A percentile compares a stretch with the other conserved stretches of the same genome.
Conservation (phyloP, 176 grass and related monocot species). For the Hyparrhenia diplandra region DNA sequence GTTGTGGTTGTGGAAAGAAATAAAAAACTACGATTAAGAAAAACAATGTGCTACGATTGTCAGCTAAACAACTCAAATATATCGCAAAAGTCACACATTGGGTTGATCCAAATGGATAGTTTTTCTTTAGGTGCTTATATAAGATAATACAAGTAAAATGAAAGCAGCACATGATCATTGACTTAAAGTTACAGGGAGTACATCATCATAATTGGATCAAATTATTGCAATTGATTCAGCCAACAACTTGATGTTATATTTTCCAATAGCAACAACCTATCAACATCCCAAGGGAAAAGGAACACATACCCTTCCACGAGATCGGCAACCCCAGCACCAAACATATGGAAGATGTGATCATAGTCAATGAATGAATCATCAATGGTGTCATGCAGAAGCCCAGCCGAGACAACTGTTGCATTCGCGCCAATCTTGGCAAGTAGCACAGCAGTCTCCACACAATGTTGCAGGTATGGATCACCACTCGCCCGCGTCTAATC, state of each 20-base stretch:
- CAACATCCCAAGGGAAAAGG: slow-evolving; percentile 6
- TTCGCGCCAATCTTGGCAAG: slow-evolving; percentile 71
- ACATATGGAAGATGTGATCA: slow-evolving; percentile 58
- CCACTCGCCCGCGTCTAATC: slow-evolving; percentile 61
- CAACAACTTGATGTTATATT: neutral
- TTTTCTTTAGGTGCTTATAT: neutral
- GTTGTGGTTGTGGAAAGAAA: neutral
- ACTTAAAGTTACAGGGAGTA: neutral
- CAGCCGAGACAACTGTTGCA: slow-evolving; percentile 57
- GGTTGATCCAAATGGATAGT: slow-evolving; percentile 5
- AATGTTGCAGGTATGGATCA: slow-evolving; percentile 77
- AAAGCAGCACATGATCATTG: neutral
- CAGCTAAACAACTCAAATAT: neutral
- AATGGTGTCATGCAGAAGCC: slow-evolving; percentile 77
- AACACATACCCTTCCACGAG: slow-evolving; percentile 74
- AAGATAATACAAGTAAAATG: neutral
- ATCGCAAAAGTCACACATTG: slow-evolving; percentile 6
- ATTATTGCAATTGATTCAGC: slow-evolving; percentile 10
- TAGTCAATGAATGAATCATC: slow-evolving; percentile 82
- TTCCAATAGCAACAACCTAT: neutral
- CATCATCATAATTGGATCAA: slow-evolving; percentile 1
- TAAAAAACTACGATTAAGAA: neutral
- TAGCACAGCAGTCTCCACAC: slow-evolving; percentile 76
- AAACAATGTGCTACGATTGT: neutral
- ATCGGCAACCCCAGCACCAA: slow-evolving; percentile 63